A percentile compares a stretch with the other conserved stretches of the same genome.
Conservation (phyloP, 2,329 filamentous ascomycete genomes). For the Aquanectria penicillioides region DNA sequence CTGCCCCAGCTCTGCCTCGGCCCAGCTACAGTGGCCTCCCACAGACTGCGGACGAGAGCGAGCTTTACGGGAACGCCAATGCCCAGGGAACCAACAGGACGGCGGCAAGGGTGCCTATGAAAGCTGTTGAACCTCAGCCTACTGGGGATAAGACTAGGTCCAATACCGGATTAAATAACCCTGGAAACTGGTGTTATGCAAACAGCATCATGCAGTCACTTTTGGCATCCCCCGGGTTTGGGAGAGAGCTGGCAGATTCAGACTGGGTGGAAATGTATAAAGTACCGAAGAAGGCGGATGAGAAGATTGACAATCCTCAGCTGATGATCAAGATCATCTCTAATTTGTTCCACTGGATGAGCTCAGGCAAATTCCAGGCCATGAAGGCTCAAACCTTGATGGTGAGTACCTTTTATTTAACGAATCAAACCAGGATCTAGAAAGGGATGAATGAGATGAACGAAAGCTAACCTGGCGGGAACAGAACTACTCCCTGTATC, state of each 20-base stretch:
- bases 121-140: constrained; percentile 56
- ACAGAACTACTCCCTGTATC: constrained; percentile 64
- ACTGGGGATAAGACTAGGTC: constrained; percentile 47
- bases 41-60: constrained; percentile 49
- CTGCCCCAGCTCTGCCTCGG: constrained; percentile 73
- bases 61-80: constrained; percentile 51
- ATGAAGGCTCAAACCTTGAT: constrained; percentile 67
- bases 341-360: constrained; percentile 68
- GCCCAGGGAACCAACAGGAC: constrained; percentile 50
- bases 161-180: constrained; percentile 78
- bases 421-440: too few relatives aligned
- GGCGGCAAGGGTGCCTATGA: constrained; percentile 49
- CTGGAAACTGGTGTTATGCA: constrained; percentile 88
- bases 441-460: constrained; percentile 25
- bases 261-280: constrained; percentile 72
- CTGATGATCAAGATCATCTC: constrained; percentile 69
- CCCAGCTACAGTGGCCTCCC: constrained; percentile 83
- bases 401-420: constrained; percentile 53
- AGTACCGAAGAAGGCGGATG: constrained; percentile 72
- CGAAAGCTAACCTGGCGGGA: constrained; percentile 28
- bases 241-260: constrained; percentile 68
- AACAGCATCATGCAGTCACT: constrained; percentile 90
- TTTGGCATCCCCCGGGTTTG: constrained; percentile 76
- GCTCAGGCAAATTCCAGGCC: constrained; percentile 57
- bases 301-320: constrained; percentile 63